These are phyloP conservation scores for Juglanconis sp. DNA, from an alignment of 2,329 filamentous ascomycete species.

Conservation along the genomic window DNA sequence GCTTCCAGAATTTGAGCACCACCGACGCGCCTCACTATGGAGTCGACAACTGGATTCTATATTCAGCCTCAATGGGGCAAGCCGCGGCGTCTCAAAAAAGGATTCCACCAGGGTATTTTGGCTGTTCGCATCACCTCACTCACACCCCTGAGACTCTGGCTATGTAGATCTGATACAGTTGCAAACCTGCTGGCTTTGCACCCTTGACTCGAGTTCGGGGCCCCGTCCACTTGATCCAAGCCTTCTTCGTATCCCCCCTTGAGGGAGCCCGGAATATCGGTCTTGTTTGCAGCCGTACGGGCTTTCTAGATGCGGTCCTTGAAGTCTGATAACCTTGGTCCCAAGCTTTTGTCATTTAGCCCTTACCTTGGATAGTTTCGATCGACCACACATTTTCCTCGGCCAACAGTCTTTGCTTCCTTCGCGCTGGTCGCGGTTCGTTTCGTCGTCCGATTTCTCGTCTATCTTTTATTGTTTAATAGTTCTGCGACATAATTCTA, in stretches of 20 bases:
- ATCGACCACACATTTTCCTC: not conserved
- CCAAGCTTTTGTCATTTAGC: not conserved
- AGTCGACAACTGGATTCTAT: not conserved
- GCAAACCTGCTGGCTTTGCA: not conserved
- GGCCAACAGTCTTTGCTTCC: not conserved
- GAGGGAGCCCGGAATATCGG: not conserved
- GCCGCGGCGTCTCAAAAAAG: not conserved
- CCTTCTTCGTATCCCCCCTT: not conserved
- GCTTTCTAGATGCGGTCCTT: not conserved
- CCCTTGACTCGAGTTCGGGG: not conserved
- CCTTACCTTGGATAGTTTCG: not conserved
- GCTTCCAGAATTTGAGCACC: not conserved
- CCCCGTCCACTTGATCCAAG: not conserved
- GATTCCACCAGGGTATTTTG: not conserved
- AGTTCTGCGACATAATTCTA: not conserved
- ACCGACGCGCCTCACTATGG: not conserved
- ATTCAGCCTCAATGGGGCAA: not conserved
- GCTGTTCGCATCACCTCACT: not conserved
- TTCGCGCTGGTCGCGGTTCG: constrained; percentile 2
- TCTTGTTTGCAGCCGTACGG: not conserved
- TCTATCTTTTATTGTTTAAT: not conserved
- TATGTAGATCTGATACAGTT: not conserved
- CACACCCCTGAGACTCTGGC: not conserved
- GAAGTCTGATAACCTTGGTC: not conserved
- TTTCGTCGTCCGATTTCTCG: not conserved